These are phyloP conservation scores for Schwanniomyces polymorphus DNA, from an alignment of 805 yeast genomes.

Conservation along the genomic window DNA sequence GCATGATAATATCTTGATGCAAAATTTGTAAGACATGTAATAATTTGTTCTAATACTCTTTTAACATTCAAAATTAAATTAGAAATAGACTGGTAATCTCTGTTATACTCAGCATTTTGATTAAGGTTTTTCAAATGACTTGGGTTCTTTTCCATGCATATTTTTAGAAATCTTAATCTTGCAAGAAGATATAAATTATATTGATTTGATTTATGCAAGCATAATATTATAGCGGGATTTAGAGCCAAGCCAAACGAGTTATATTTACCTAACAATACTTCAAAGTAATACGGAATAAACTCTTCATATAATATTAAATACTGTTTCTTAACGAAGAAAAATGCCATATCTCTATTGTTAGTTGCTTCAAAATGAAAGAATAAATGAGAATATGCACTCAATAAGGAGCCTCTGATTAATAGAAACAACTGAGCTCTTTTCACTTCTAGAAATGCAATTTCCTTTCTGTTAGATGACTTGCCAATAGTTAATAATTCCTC, in stretches of 20 bases:
- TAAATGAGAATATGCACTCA: conserved; percentile 30
- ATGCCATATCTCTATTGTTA: conserved; percentile 27
- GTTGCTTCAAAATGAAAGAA: conserved; percentile 32
- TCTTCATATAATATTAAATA: conserved; percentile 19
- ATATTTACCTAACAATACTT: conserved; percentile 7
- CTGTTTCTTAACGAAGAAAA: conserved; percentile 29
- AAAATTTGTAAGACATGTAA: conserved; percentile 31
- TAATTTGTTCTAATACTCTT: conserved; percentile 10
- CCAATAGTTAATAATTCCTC: conserved; percentile 1
- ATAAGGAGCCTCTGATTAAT: conserved; percentile 9
- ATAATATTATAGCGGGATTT: conserved; percentile 32
- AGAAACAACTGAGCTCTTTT: conserved; percentile 10
- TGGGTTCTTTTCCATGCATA: conserved; percentile 9
- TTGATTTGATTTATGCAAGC: conserved; percentile 39
- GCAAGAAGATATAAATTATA: conserved; percentile 9
- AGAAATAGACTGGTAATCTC: conserved; percentile 4
- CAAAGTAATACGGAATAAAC: conserved; percentile 22
- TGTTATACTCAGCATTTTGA: conserved; percentile 8
- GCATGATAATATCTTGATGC: conserved; percentile 62
- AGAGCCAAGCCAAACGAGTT: conserved; percentile 22
- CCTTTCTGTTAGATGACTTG: background rate
- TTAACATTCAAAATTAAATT: conserved; percentile 7
- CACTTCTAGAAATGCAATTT: conserved; percentile 2
- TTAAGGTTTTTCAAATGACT: conserved; percentile 9
- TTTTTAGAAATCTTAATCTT: conserved; percentile 3